Conservation (phyloP, 2,329 filamentous ascomycete genomes). For the Lecanicillium sp. region DNA sequence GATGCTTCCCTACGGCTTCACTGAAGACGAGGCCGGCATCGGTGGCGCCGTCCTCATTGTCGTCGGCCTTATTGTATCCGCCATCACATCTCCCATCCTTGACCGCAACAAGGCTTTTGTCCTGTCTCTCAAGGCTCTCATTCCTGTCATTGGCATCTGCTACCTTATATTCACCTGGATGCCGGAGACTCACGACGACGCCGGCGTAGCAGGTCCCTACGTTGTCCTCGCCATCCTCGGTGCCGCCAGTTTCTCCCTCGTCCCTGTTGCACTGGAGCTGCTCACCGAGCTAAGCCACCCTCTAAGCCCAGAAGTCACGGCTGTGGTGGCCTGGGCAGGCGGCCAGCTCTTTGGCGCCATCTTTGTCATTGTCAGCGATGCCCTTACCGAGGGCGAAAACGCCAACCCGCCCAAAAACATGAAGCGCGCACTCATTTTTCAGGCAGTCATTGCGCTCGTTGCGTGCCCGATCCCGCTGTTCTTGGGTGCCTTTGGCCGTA, state of each 20-base stretch:
- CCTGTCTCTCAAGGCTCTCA: constrained; percentile 59
- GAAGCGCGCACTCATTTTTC: constrained; percentile 67
- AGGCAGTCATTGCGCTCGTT: constrained; percentile 60
- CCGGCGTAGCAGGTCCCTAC: constrained; percentile 58
- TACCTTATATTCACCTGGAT: constrained; percentile 82
- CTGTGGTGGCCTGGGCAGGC: constrained; percentile 74
- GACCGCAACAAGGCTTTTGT: constrained; percentile 80
- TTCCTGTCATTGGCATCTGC: constrained; percentile 63
- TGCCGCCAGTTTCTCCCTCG: constrained; percentile 67
- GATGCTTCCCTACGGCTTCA: constrained; percentile 76
- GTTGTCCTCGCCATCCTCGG: constrained; percentile 69
- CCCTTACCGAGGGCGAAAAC: constrained; percentile 48
- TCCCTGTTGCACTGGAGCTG: constrained; percentile 81
- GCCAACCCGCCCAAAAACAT: constrained; percentile 61
- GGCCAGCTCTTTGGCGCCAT: constrained; percentile 79
- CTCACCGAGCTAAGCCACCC: constrained; percentile 83
- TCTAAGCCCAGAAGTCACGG: constrained; percentile 76
- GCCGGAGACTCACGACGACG: constrained; percentile 39
- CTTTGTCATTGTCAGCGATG: constrained; percentile 78
- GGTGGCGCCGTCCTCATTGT: constrained; percentile 84
- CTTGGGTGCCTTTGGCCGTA: constrained; percentile 61
- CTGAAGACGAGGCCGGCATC: constrained; percentile 77
- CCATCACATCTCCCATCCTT: constrained; percentile 70
- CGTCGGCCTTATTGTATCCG: constrained; percentile 71
- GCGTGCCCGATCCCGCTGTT: constrained; percentile 59